Percentiles rank a stretch among this genome's conserved stretches.
Conservation (phyloP, 1,284 basidiomycete species). For the Apiotrichum domesticum region DNA sequence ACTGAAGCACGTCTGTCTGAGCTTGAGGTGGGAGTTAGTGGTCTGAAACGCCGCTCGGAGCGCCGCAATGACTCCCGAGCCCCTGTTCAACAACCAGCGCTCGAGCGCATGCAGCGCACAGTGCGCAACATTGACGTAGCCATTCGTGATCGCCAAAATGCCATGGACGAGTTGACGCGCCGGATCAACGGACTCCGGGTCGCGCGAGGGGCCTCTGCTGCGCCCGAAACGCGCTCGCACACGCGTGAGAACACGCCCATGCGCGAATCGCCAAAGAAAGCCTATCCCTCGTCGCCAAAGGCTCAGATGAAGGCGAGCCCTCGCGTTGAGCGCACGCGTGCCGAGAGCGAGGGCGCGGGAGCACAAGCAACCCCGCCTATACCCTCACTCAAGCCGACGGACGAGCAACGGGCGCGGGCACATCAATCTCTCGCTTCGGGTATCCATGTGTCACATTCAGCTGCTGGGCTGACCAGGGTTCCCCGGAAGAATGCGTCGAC, state of each 20-base stretch:
- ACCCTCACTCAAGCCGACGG: conserved; percentile 11
- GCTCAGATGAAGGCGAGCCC: not conserved
- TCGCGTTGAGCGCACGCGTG: conserved; percentile 3
- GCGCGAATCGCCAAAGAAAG: conserved; percentile 1
- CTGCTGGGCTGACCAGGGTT: not conserved
- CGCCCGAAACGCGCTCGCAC: not conserved
- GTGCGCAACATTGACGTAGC: conserved; percentile 50
- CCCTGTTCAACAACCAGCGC: conserved; percentile 21
- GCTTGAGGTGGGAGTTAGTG: conserved; percentile 29
- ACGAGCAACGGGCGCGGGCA: conserved; percentile 6
- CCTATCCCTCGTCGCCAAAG: not conserved
- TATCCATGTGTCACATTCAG: not conserved
- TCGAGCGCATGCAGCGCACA: conserved; percentile 50
- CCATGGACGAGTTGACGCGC: conserved; percentile 48
- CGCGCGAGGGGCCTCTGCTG: not conserved
- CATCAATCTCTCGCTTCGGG: not conserved
- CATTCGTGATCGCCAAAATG: conserved; percentile 43
- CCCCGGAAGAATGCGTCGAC: not conserved
- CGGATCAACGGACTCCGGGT: conserved; percentile 42
- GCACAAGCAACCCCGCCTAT: not conserved
- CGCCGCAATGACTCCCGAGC: conserved; percentile 8
- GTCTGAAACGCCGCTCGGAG: conserved; percentile 34
- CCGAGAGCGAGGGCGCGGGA: not conserved
- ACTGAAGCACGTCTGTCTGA: conserved; percentile 47
- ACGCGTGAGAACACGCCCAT: conserved; percentile 5